phyloP scores from a whole-genome alignment of 2,329 filamentous ascomycete genomes.

The Monilinia polystroma region DNA sequence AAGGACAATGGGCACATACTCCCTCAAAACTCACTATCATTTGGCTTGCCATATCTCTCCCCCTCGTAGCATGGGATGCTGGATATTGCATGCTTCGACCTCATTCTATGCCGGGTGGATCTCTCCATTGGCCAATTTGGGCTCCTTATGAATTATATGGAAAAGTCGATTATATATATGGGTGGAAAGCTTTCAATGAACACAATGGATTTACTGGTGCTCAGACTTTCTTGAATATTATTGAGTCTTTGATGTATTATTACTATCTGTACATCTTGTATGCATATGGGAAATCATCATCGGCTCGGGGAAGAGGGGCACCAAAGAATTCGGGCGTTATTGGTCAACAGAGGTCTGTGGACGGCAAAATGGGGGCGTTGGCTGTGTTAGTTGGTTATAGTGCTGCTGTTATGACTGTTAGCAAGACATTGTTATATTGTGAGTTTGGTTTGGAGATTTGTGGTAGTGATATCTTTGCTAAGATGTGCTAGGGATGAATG shows the following conservation, averaged over 20 bases:
- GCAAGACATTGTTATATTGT: constrained; percentile 69
- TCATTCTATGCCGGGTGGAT: constrained; percentile 65
- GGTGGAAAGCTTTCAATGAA: constrained; percentile 59
- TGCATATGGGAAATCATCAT: constrained; percentile 41
- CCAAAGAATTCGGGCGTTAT: constrained; percentile 45
- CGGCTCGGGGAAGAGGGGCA: constrained; percentile 35
- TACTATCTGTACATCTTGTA: constrained; percentile 59
- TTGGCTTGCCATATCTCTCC: constrained; percentile 63
- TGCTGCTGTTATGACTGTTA: constrained; percentile 61
- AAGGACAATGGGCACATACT: constrained; percentile 54
- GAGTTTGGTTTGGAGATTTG: constrained; percentile 37
- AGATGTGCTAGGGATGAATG: constrained; percentile 52
- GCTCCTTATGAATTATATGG: constrained; percentile 66
- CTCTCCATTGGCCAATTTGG: constrained; percentile 61
- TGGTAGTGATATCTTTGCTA: constrained; percentile 6
- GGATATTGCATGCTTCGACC: constrained; percentile 65
- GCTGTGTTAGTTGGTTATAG: constrained; percentile 60
- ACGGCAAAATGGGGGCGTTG: constrained; percentile 51
- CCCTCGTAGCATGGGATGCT: constrained; percentile 69
- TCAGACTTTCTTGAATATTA: constrained; percentile 57
- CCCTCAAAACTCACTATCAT: constrained; percentile 56
- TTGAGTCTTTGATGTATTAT: constrained; percentile 59
- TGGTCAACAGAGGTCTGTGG: constrained; percentile 50
- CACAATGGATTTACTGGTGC: constrained; percentile 64
- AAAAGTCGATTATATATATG: constrained; percentile 64